Conservation (phyloP, 352 stramenopile genomes). For the Aphanomyces euteiches region DNA sequence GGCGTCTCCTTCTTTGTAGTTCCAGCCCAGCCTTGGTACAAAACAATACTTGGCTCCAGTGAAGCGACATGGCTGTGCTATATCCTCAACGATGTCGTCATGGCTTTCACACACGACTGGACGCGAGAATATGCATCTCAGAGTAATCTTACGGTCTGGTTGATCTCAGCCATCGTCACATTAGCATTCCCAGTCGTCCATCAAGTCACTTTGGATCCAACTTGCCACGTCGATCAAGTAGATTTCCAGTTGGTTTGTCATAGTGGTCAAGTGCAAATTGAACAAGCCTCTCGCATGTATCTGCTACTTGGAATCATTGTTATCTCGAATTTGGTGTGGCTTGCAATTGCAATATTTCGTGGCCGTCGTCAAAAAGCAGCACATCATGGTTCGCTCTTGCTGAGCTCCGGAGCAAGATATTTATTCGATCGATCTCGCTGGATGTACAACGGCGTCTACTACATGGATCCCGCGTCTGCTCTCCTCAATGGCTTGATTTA, state of each 20-base stretch:
- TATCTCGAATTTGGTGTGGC: not conserved
- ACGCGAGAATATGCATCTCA: conserved; percentile 9
- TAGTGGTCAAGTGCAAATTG: conserved; percentile 12
- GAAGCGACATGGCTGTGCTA: conserved; percentile 21
- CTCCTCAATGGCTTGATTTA: conserved; percentile 1
- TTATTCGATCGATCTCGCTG: not conserved
- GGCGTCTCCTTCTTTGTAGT: not conserved
- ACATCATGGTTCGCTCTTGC: not conserved
- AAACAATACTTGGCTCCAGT: conserved; percentile 10
- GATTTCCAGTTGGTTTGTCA: conserved; percentile 21
- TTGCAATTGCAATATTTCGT: not conserved
- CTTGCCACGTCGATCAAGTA: not conserved
- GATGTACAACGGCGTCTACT: not conserved
- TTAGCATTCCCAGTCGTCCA: not conserved
- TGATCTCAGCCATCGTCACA: conserved; percentile 4
- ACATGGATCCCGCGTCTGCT: conserved; percentile 4
- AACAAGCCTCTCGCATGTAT: not conserved
- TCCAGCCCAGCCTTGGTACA: conserved; percentile 12
- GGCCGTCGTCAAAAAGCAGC: not conserved
- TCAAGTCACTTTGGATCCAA: conserved; percentile 1
- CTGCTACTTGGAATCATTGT: not conserved
- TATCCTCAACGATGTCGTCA: conserved; percentile 19
- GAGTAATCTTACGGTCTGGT: conserved; percentile 16
- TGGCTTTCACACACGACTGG: conserved; percentile 10
- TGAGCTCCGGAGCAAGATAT: not conserved